Percentiles rank a stretch among this genome's conserved stretches.
These are phyloP conservation scores for Lodderomyces metapsilosis DNA, from an alignment of 1,139 yeast genomes.

Conservation along the genomic window DNA sequence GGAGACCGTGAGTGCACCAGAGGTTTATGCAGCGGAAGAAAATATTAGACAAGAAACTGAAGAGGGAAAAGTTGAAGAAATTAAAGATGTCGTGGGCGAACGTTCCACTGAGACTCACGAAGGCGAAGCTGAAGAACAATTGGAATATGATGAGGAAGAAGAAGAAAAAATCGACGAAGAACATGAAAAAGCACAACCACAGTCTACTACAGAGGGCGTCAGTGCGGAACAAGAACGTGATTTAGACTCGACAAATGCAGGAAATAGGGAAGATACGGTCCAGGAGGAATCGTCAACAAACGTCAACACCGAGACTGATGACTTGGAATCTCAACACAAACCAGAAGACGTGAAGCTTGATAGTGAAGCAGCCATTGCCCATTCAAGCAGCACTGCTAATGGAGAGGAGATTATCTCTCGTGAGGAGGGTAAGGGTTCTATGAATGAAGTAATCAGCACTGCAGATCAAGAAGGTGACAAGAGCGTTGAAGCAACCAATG, in stretches of 20 bases:
- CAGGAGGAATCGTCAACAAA: background rate
- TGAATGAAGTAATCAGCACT: too few relatives aligned
- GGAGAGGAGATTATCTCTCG: too few relatives aligned
- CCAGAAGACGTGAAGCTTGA: background rate
- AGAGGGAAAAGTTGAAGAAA: background rate
- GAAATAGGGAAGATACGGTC: background rate
- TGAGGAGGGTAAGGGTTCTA: too few relatives aligned
- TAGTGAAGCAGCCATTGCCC: background rate
- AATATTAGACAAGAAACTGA: background rate
- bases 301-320: too few relatives aligned
- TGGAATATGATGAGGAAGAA: constrained; percentile 4
- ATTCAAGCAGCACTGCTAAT: too few relatives aligned
- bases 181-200: background rate
- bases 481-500: background rate
- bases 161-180: constrained; percentile 1
- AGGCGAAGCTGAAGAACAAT: background rate
- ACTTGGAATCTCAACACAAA: background rate
- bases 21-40: background rate
- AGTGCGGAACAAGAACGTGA: background rate
- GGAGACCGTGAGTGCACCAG: background rate
- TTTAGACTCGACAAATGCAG: background rate
- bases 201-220: background rate
- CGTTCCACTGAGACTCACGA: too few relatives aligned
- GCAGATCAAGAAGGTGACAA: background rate
- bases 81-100: too few relatives aligned